Percentiles rank a stretch among this genome's conserved stretches.
These are phyloP conservation scores for Fraxinus sp. DNA, from an alignment of 305 asterid genomes.

Conservation along the genomic window DNA sequence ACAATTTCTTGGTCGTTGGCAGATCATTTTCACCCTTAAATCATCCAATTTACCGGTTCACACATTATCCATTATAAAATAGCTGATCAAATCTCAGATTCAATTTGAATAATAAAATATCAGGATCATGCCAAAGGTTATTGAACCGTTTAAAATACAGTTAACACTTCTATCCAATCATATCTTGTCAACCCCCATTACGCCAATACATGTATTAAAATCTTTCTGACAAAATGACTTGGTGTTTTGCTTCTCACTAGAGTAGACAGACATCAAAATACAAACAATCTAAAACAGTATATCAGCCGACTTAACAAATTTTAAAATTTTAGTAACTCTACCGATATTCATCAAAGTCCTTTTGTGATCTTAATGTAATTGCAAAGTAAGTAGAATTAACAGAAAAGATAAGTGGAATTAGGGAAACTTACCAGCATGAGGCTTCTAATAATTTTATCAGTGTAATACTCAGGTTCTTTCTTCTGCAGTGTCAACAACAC, in stretches of 20 bases:
- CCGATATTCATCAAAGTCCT: not conserved
- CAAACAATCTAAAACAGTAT: not conserved
- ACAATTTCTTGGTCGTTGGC: not conserved
- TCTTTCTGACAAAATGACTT: no score
- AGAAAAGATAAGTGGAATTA: not conserved
- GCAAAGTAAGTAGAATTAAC: not conserved
- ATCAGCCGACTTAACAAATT: no score
- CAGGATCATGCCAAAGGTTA: no score
- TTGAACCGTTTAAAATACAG: no score
- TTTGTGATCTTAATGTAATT: not conserved
- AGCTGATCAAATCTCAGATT: not conserved
- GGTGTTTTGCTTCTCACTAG: no score
- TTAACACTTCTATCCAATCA: no score
- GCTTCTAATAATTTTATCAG: conserved; percentile 26
- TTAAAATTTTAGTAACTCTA: no score
- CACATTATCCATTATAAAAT: not conserved
- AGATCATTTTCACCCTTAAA: not conserved
- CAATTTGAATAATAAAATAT: not conserved
- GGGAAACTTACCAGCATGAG: conserved; percentile 15
- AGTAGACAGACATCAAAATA: no score
- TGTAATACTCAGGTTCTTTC: conserved; percentile 28
- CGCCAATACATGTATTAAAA: no score
- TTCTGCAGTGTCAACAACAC: conserved; percentile 35
- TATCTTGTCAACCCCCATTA: no score
- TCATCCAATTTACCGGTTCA: not conserved